A percentile compares a stretch with the other conserved stretches of the same genome.
Conservation (phyloP, 306 rosid genomes). For the Castanea sativa region DNA sequence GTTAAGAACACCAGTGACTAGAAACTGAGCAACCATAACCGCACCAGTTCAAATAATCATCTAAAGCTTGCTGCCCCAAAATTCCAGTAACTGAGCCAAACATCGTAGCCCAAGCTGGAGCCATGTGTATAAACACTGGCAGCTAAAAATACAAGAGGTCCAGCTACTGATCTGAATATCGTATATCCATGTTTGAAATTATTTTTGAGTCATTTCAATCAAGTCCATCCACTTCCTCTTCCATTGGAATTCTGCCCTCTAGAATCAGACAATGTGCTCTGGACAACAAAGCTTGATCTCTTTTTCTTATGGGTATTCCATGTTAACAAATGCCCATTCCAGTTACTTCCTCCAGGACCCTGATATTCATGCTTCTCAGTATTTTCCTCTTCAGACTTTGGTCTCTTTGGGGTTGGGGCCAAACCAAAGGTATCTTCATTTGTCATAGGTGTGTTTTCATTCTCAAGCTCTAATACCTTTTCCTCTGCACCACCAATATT, state of each 20-base stretch:
- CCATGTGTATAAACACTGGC: neutral
- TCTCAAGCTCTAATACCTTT: conserved; percentile 34
- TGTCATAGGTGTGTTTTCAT: conserved; percentile 33
- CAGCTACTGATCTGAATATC: neutral
- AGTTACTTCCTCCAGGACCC: conserved; percentile 44
- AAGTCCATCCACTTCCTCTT: conserved; percentile 65
- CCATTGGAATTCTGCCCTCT: conserved; percentile 73
- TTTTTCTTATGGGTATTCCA: conserved; percentile 86
- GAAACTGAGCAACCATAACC: conserved; percentile 24
- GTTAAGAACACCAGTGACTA: conserved; percentile 25
- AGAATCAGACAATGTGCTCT: conserved; percentile 55
- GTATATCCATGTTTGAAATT: neutral
- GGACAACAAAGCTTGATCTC: conserved; percentile 69
- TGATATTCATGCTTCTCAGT: conserved; percentile 45
- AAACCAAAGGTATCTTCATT: conserved; percentile 54
- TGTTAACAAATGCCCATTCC: conserved; percentile 58
- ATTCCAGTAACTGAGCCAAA: neutral
- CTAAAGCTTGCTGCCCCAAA: neutral
- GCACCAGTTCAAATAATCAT: conserved; percentile 1
- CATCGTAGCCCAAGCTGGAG: neutral
- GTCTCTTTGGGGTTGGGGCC: conserved; percentile 56
- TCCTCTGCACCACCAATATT: conserved; percentile 42
- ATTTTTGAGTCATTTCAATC: conserved; percentile 19
- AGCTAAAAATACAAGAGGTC: neutral
- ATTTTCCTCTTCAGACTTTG: conserved; percentile 48